Evolutionary conservation across 768 basidiomycete genomes (phyloP), one percentile per base, ranked within the genome.

Genomic region (Tulasnella sp.): DNA sequence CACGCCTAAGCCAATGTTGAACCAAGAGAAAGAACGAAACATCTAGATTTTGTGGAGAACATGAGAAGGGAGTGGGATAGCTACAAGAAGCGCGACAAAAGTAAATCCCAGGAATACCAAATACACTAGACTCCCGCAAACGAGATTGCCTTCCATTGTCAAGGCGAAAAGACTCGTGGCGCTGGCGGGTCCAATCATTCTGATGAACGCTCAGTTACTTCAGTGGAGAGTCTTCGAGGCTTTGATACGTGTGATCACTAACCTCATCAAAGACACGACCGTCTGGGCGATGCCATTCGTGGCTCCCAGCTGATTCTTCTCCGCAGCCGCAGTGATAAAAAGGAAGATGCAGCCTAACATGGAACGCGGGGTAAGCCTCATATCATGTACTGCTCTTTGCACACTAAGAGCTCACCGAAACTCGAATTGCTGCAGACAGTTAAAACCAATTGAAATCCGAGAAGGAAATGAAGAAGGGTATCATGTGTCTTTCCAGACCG

Each of bases 211-310:
- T 38, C 5, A 5, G 15, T 38, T 38, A 7, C 15, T 7, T 38
- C 34, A 38, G 34, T 15, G 15, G 7, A 15, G 34, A 15, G 34
- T 38, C 34, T 38, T 38, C 5, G 5, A 38, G 34, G 34, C 7
- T 15, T 7, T 38, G 34, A 7, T 5, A 15, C 34, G 15, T 38
- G 34, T n/a, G 34, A 38, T 5, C 2, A 60, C 19, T 15, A 55
- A 30, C 19, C 59, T 56, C 46, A 59, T 29, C 17, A 59, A 49
- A 2, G 46, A 49, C 30, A 51, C 49, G 21, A 50, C 22, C 4
- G 61, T 62, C 44, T 62, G 61, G 15, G 61, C 49, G 27, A 60
- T n/a, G 2, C 61, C 61, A 29, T 62, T 62, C 3, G 51, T 60
- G 2, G 60, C 30, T 19, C 61, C 61, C 15, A 62, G 49, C 9